phyloP scores from a whole-genome alignment of 352 stramenopile genomes.

The Globisporangium alternatum region DNA sequence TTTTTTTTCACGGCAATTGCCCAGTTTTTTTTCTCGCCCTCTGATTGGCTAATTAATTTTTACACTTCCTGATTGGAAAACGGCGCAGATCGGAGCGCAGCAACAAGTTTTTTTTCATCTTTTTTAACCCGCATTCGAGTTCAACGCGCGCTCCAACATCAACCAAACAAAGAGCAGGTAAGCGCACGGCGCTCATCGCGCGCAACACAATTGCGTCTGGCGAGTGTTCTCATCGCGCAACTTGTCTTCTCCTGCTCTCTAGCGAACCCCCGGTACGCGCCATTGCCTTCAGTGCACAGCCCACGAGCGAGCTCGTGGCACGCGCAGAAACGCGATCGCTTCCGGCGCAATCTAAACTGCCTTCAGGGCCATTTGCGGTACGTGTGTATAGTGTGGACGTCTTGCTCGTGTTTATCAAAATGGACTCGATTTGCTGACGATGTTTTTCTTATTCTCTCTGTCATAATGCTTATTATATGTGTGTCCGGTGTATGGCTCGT shows the following conservation, averaged over 20 bases:
- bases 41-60: background rate
- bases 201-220: background rate
- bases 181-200: background rate
- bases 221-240: background rate
- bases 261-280: background rate
- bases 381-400: background rate
- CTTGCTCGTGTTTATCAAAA: background rate
- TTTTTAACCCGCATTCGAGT: background rate
- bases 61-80: background rate
- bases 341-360: background rate
- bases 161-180: background rate
- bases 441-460: background rate
- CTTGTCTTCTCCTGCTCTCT: background rate
- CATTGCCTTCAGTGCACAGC: background rate
- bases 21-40: background rate
- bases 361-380: background rate
- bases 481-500: background rate
- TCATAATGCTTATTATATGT: background rate
- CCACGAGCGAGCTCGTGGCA: background rate
- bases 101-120: background rate
- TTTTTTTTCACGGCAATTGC: background rate
- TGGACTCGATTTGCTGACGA: background rate
- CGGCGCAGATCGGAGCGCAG: background rate
- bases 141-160: background rate
- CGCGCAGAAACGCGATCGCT: background rate